Conservation (phyloP, 2,329 filamentous ascomycete genomes). For the Basipetospora chlamydospora region DNA sequence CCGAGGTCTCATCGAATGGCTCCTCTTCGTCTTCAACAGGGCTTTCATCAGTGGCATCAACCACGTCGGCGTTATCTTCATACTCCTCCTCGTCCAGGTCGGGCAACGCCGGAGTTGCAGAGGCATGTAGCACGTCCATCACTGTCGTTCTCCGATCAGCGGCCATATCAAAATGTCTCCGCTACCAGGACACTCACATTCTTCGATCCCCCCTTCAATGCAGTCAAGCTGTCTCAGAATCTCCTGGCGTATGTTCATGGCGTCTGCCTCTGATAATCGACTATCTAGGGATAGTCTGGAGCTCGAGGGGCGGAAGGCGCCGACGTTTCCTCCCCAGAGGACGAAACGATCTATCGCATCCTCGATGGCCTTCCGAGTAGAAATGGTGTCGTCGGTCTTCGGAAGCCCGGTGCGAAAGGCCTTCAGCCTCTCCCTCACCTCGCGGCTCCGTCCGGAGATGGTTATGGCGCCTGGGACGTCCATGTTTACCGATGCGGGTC, state of each 20-base stretch:
- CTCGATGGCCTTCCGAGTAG: neutral
- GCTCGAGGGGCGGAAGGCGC: constrained; percentile 1
- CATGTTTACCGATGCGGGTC: too few species aligned
- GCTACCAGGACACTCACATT: neutral
- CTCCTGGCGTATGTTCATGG: constrained; percentile 1
- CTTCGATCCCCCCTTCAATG: neutral
- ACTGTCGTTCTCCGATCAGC: too few species aligned
- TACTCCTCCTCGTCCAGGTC: too few species aligned
- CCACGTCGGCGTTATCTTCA: too few species aligned
- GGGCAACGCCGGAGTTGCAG: too few species aligned
- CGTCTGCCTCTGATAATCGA: constrained; percentile 4
- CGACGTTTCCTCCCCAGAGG: constrained; percentile 8
- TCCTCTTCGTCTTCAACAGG: neutral
- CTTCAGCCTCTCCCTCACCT: neutral
- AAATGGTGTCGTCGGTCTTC: too few species aligned
- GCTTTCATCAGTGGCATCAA: too few species aligned
- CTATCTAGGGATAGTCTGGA: constrained; percentile 7
- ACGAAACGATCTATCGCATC: constrained; percentile 6
- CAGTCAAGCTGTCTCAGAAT: constrained; percentile 5
- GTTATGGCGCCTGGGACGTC: neutral
- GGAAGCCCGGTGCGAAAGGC: too few species aligned
- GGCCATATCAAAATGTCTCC: too few species aligned
- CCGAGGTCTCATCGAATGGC: neutral
- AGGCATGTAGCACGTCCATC: too few species aligned
- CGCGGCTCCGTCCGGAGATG: neutral